These are phyloP conservation scores for Yarrowia sp. DNA, from an alignment of 805 yeast genomes.

Conservation along the genomic window DNA sequence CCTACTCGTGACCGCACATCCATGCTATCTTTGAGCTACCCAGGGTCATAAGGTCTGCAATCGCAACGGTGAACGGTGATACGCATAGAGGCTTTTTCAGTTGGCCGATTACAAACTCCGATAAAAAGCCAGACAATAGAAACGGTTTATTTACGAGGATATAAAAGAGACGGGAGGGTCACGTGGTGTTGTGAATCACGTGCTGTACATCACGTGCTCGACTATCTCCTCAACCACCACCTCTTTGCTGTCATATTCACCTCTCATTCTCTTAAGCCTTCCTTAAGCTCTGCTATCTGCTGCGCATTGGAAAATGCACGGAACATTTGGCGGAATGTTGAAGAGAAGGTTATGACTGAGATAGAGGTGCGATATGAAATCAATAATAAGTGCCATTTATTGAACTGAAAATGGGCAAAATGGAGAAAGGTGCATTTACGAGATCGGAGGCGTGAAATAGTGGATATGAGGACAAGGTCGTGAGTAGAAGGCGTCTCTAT, in stretches of 20 bases:
- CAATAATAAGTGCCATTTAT: background rate
- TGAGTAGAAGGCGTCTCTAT: no score
- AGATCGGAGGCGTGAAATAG: no score
- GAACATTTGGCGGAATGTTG: conserved; percentile 10
- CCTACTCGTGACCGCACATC: background rate
- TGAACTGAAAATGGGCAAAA: background rate
- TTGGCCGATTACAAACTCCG: no score
- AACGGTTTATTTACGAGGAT: no score
- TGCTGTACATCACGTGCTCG: no score
- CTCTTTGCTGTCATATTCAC: background rate
- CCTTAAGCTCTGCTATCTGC: conserved; percentile 13
- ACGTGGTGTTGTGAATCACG: no score
- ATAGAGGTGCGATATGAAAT: background rate
- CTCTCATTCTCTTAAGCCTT: no score
- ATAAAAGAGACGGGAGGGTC: no score
- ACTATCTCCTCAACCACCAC: no score
- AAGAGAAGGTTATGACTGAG: background rate
- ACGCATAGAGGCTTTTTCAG: background rate
- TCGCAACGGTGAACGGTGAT: background rate
- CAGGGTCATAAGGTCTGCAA: conserved; percentile 5
- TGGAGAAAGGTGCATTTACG: no score
- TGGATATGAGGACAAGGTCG: no score
- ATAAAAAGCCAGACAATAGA: no score
- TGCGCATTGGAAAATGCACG: conserved; percentile 24
- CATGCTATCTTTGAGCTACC: background rate